These are phyloP conservation scores for Alliaria petiolata DNA, from an alignment of 345 rosid genomes.

Conservation along the genomic window DNA sequence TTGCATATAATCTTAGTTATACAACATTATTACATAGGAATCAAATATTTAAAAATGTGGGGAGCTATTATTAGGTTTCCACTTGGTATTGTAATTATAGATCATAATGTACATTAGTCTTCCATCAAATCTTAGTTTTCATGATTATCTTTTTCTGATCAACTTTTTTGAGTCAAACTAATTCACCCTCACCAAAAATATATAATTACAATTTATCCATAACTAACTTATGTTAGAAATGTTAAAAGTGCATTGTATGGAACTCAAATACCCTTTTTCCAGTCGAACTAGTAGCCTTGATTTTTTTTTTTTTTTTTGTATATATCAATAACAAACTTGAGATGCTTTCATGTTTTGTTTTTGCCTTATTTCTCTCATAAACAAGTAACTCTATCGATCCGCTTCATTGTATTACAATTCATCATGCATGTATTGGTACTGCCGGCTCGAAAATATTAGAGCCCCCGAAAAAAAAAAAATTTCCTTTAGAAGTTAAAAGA, in stretches of 20 bases:
- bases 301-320: no score
- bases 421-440: no score
- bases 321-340: no score
- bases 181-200: not conserved
- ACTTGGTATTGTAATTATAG: slow-evolving; percentile 11
- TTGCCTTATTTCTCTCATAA: no score
- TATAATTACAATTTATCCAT: not conserved
- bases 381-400: no score
- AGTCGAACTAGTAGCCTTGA: no score
- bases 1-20: not conserved
- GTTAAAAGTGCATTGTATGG: not conserved
- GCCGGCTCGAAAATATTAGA: no score
- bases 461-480: no score
- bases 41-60: not conserved
- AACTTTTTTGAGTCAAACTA: slow-evolving; percentile 4
- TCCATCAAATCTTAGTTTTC: slow-evolving; percentile 17
- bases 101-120: slow-evolving; percentile 18
- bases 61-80: not conserved
- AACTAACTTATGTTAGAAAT: slow-evolving; percentile 12
- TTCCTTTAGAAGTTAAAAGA: no score
- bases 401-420: no score
- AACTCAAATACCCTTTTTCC: not conserved
- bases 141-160: slow-evolving; percentile 3
- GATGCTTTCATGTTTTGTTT: no score
- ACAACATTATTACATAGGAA: not conserved